Base-by-base conservation (phyloP, 345 rosid genomes). In the Dipteronia dyeriana region DNA sequence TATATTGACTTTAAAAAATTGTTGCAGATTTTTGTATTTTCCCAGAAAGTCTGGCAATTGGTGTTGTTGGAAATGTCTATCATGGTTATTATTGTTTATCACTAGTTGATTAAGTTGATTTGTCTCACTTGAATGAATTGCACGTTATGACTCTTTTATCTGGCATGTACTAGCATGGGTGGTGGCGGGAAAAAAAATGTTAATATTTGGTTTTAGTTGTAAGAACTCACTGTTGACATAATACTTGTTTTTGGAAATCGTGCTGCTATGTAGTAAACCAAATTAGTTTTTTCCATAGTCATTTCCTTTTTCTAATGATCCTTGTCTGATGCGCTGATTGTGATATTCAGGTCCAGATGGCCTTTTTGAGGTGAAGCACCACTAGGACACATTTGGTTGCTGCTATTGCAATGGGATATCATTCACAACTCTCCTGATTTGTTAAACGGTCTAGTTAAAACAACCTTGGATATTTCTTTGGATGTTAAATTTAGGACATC, bases 281-380 rank as follows among this genome's bases (percentile, higher is more conserved):
- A 9, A 76, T 43, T 61, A 6, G 63, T 51, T 47, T 68, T 68
- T 5, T 47, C 22, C 22, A n/a, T 26, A 6, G 31, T 5, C 43
- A 47, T 53, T 19, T 11, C 47, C 14, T 9, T 2, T 34, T 7
- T 45, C 22, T 53, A 63, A 49, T 47, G 22, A 54, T 13, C 34
- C 71, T 45, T 43, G 25, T 45, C 69, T 66, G 57, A 70, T 31
- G 22, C 59, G 25, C 0, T 14, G 7, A 67, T 56, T 77, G 62
- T 62, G 74, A 20, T 84, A 41, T 69, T 71, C 95, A 94, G 98
- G 98, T 82, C 98, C 98, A 1, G 91, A 94, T 80, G 97, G 98
- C 74, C 88, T 94, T 10, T 91, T 94, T 66, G 96, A 92, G 83
- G 56, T 0, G 25, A 85, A 88, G 85, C 90, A 91, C 82, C 97